Base-by-base conservation (phyloP, 1,139 yeast genomes). In the Yamadazyma aaseri region DNA sequence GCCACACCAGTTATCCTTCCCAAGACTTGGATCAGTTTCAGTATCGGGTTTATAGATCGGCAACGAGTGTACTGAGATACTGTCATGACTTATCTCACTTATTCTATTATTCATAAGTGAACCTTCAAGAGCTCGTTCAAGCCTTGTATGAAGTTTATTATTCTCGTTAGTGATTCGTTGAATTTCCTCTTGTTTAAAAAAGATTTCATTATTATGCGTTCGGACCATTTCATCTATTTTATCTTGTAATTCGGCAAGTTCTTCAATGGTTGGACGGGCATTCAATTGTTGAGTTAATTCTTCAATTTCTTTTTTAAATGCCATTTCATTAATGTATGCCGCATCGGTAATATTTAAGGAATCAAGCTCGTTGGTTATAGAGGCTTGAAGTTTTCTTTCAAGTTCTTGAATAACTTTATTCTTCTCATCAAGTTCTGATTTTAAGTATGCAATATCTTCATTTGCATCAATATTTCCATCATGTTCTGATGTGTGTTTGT, bases 1-100 rank as follows among this genome's bases (percentile, higher is more conserved):
- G 0, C 95, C 96, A 62, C 97, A 90, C 95, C 96, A 90, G 47
- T 79, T 71, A 15, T 63, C 65, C 32, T 87, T 71, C 1, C 96
- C 96, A 1, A 77, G 77, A 4, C 90, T 71, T 1, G 92, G 84
- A 52, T 86, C 96, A 2, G 64, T 51, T 23, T 66, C 66, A 1
- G 46, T 49, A 3, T 59, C 59, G 0, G 87, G 85, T 33, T 62
- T 58, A 40, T 73, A 81, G 2, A 80, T 64, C 12, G 83, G 82
- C 31, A 78, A 55, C 7, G 43, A 39, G n/a, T 31, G 20, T 13
- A 42, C 31, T 4, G 49, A 39, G 10, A 34, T 31, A 20, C 28
- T 34, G 14, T 45, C 50, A 21, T 41, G 40, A 26, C 43, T 41
- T 10, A 35, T 32, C 15, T 40, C 45, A 27, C 49, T 42, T 18